Evolutionary conservation across 2,329 filamentous ascomycete genomes (phyloP), one percentile per base, ranked within the genome.

Genomic region (Hypoxylon sp.): DNA sequence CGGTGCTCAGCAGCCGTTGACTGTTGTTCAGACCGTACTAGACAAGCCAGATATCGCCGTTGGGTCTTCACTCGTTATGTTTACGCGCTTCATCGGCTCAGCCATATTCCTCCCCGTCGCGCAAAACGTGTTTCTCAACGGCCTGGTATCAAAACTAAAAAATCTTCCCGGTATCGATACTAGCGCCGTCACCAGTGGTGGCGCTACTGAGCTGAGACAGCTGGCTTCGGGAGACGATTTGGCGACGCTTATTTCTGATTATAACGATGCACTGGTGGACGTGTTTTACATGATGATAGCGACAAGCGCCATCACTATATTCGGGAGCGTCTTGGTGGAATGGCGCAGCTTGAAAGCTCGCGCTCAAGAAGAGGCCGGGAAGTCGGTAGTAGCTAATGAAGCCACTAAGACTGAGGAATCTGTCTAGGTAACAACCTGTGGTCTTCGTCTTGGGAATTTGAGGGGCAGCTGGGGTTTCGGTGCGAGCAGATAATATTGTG

Each of bases 1-100:
- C 31, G 75, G 76, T n/a, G 62, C 72, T 31, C 76, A 77, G 57
- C 72, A 74, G 40, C 72, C 76, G 5, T 58, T 75, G 22, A 70
- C 73, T 13, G 75, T 71, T 8, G 74, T 68, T 3, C 75, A 78
- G 40, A 74, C 73, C 22, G 72, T 75, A 20, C 67, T 79, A 17
- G 69, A 68, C 14, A 64, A 48, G 40, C 27, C 63, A 8, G 74
- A 77, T 35, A 69, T 77, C 33, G 64, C 76, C n/a, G 75, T 67
- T 27, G 75, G 75, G 27, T 64, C 70, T 6, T 66, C 74, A 2
- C 31, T 77, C 20, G 66, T 77, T n/a, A 71, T 73, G 51, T 76
- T 77, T 50, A 46, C 69, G 6, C 72, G 71, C 14, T 71, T 70
- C 10, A 64, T 76, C n/a, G 73, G 72, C 20, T 70, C 71, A 11